phyloP scores from a whole-genome alignment of 2,329 filamentous ascomycete species.

The Ophiocordyceps robertsii region DNA sequence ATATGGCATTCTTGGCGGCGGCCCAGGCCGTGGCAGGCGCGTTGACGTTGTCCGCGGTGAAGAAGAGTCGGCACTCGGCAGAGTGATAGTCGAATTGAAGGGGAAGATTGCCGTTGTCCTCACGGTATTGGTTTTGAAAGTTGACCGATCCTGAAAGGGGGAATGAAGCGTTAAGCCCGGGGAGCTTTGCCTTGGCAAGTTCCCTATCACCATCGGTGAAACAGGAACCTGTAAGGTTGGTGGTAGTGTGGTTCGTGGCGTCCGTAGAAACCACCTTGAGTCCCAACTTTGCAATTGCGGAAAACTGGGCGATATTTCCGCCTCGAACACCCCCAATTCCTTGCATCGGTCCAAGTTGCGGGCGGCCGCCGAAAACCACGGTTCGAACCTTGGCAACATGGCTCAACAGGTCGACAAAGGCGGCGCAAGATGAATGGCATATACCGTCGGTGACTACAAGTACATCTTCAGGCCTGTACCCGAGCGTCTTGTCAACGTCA shows the following conservation, averaged over 20 bases:
- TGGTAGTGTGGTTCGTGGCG: background rate
- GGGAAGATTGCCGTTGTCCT: too few species aligned
- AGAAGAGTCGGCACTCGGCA: too few species aligned
- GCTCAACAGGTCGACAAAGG: background rate
- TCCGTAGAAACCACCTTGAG: background rate
- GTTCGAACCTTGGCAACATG: background rate
- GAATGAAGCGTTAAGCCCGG: too few species aligned
- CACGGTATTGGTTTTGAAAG: too few species aligned
- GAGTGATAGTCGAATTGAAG: too few species aligned
- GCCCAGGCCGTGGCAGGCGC: too few species aligned
- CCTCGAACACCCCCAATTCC: background rate
- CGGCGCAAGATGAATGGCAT: background rate
- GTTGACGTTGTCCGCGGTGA: too few species aligned
- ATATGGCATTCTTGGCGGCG: too few species aligned
- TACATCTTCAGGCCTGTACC: background rate
- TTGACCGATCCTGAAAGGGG: too few species aligned
- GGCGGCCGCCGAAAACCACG: background rate
- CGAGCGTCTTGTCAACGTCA: background rate
- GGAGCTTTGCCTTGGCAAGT: too few species aligned
- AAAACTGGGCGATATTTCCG: background rate
- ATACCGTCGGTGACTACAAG: background rate
- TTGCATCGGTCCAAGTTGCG: background rate
- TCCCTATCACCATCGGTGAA: too few species aligned
- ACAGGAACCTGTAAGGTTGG: background rate
- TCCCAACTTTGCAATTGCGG: background rate